Evolutionary conservation across 2,329 filamentous ascomycete genomes (phyloP).

Genomic region (Alternaria tenuissima): DNA sequence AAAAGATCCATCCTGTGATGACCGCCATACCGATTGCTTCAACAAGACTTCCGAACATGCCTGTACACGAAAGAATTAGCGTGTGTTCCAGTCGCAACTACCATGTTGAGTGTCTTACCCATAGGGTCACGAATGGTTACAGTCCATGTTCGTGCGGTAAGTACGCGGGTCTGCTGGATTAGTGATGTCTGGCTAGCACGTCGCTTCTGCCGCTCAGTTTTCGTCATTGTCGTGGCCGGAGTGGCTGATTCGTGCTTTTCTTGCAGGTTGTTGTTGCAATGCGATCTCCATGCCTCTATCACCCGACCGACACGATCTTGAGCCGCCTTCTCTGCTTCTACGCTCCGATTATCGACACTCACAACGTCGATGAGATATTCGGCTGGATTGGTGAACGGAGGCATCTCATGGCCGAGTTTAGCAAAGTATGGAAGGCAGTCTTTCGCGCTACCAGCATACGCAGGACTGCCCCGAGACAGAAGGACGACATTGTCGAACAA

Average conservation of each 20-base stretch:
- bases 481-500: constrained; percentile 77
- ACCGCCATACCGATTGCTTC: constrained; percentile 76
- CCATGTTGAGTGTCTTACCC: constrained; percentile 52
- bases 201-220: constrained; percentile 17
- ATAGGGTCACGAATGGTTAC: constrained; percentile 80
- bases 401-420: constrained; percentile 66
- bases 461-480: constrained; percentile 70
- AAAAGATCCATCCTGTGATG: constrained; percentile 77
- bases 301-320: constrained; percentile 67
- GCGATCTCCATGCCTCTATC: constrained; percentile 65
- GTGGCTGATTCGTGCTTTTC: constrained; percentile 22
- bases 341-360: constrained; percentile 75
- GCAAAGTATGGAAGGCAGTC: constrained; percentile 72
- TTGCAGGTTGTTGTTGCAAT: constrained; percentile 18
- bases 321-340: constrained; percentile 69
- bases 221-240: constrained; percentile 6
- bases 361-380: constrained; percentile 79
- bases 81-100: neutral
- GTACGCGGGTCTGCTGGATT: constrained; percentile 68
- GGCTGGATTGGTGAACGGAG: constrained; percentile 78
- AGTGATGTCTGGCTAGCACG: constrained; percentile 63
- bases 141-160: constrained; percentile 74
- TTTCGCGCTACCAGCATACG: constrained; percentile 70
- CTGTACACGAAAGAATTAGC: neutral
- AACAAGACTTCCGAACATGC: constrained; percentile 71